Base-by-base conservation (phyloP, 192 early-diverging fungal species). In the Backusella mclennaniae region DNA sequence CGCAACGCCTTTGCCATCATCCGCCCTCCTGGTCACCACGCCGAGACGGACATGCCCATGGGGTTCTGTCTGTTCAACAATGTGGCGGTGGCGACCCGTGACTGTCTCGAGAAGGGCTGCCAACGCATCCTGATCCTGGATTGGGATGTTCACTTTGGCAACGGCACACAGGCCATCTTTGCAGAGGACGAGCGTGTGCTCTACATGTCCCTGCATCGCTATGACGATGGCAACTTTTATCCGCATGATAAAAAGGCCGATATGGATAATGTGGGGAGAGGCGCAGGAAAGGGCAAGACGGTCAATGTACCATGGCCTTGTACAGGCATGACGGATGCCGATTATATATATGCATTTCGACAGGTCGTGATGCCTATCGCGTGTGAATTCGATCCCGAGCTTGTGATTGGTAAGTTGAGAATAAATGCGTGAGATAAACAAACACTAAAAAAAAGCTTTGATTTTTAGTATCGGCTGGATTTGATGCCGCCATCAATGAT, bases 81-180 rank as follows among this genome's bases (percentile, higher is more conserved):
- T 81, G 91, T 98, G 1, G 94, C 95, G 0, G 88, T 98, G 35
- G 94, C 96, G 2, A 84, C 93, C 1, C 82, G 86, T 19, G 89
- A 90, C 41, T 71, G 94, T 7, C 87, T 90, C 67, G 52, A 66
- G 29, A 35, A 83, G 3, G 80, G 84, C 8, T 81, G 84, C 15
- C 72, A 85, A 38, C 85, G 87, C 52, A 86, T 98, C 12, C 80
- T 98, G 82, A 92, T 98, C 17, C 79, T 98, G 19, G 97, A 98
- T 74, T 98, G 97, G 96, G 96, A 98, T 75, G 85, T 98, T 14
- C 96, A 98, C 81, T 96, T 97, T 77, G 96, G 96, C 85, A 98
- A 98, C 77, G 96, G 96, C 3, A 97, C 93, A 44, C 95, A 98
- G 68, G 87, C 93, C 6, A 83, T 85, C 1, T 98, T 98, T 75